Base-by-base conservation (phyloP, 1,284 basidiomycete species). In the Filobasidium uniguttulatum region DNA sequence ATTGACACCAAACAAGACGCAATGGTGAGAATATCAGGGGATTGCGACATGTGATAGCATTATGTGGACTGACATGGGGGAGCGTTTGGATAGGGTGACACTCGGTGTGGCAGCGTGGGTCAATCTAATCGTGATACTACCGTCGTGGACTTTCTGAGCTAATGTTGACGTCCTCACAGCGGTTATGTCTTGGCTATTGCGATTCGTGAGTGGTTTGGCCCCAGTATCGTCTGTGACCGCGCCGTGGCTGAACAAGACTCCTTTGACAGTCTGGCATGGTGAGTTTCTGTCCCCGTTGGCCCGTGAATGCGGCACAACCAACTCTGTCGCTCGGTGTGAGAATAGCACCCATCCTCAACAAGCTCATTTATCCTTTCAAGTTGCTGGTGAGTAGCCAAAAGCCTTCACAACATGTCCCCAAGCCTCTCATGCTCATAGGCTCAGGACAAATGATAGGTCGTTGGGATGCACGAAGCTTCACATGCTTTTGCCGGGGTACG, bases 291-390 rank as follows among this genome's bases (percentile, higher is more conserved):
- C 30, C 10, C 30, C 17, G 22, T 26, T 15, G 7, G 9, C 30
- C 36, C 19, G 0, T 28, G 20, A 23, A 25, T 30, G 9, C 15
- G 29, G 8, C 36, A 28, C 45, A 43, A 10, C 22, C 35, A 46
- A 44, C 46, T 38, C 31, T 50, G 14, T 19, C 17, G 15, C 26
- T 20, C 50, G 26, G 35, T 46, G 31, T 12, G 19, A 10, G 25
- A 29, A 40, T 54, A 56, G 66, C 67, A 20, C 66, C 67, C 1
- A 52, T 58, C 23, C 57, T 69, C n/a, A 56, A 61, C 35, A 56
- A 60, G 59, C 75, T 89, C 57, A 81, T 91, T 59, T 93, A 90
- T 67, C 88, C 88, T 1, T 93, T 91, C 78, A 90, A 90, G 81
- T 85, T 73, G 66, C 79, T 72, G 2, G 67, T 67, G 41, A 34